Percentiles rank a stretch among this genome's conserved stretches.
phyloP scores from a whole-genome alignment of 2,329 filamentous ascomycete genomes.

The Allantophomopsis cytisporea region DNA sequence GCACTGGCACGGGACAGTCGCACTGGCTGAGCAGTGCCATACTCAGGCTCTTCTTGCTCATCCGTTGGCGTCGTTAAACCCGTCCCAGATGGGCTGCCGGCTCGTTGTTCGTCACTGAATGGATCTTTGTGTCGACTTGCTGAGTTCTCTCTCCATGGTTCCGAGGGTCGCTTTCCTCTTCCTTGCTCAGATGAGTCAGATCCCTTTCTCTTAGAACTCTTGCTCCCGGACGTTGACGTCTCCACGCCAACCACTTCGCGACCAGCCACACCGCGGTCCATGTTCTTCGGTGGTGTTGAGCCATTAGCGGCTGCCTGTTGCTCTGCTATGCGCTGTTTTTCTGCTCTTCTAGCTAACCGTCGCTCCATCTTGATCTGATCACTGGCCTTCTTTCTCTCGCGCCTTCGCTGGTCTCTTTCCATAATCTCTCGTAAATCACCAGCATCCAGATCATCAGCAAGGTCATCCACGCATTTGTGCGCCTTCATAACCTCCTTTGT shows the following conservation, averaged over 20 bases:
- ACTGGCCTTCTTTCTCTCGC: slow-evolving; percentile 56
- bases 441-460: slow-evolving; percentile 79
- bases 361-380: slow-evolving; percentile 56
- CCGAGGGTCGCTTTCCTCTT: slow-evolving; percentile 16
- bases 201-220: slow-evolving; percentile 38
- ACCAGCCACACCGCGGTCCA: slow-evolving; percentile 46
- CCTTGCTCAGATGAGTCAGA: slow-evolving; percentile 22
- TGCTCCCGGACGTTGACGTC: slow-evolving; percentile 39
- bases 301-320: slow-evolving; percentile 37
- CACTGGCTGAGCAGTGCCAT: slow-evolving; percentile 32
- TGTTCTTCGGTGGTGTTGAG: slow-evolving; percentile 36
- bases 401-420: slow-evolving; percentile 74
- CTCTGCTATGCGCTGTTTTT: slow-evolving; percentile 48
- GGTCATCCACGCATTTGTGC: slow-evolving; percentile 49
- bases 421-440: slow-evolving; percentile 76
- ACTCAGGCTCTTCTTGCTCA: slow-evolving; percentile 19
- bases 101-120: slow-evolving; percentile 6
- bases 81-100: slow-evolving; percentile 10
- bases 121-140: slow-evolving; percentile 3
- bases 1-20: slow-evolving; percentile 30
- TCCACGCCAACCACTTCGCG: slow-evolving; percentile 42
- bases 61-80: slow-evolving; percentile 16
- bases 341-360: slow-evolving; percentile 50
- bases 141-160: slow-evolving; percentile 10
- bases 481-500: slow-evolving; percentile 46